Percentiles rank a stretch among this genome's conserved stretches.
These are phyloP conservation scores for Prunus davidiana DNA, from an alignment of 306 rosid species.

Conservation along the genomic window DNA sequence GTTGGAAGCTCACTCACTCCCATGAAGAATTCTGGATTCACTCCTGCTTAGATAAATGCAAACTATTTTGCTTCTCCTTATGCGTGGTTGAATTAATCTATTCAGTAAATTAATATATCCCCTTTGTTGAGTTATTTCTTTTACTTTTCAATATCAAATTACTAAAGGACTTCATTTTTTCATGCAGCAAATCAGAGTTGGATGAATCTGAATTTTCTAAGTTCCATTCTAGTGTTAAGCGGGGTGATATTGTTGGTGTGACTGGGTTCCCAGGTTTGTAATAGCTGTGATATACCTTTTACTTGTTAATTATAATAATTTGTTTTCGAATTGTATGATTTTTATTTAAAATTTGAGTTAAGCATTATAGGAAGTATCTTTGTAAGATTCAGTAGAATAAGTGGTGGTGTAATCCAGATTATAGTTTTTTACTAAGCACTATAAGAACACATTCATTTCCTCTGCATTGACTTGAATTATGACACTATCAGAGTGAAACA, in stretches of 20 bases:
- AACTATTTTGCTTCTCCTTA: neutral
- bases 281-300: neutral
- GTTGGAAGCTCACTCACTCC: neutral
- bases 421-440: no score
- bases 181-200: conserved; percentile 61
- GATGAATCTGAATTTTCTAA: conserved; percentile 62
- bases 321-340: neutral
- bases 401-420: no score
- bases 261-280: conserved; percentile 81
- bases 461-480: no score
- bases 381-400: no score
- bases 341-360: neutral
- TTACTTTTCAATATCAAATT: neutral
- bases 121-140: neutral
- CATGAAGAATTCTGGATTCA: neutral
- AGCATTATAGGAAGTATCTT: neutral
- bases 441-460: no score
- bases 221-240: conserved; percentile 75
- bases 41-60: neutral
- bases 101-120: neutral
- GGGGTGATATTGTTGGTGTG: conserved; percentile 82
- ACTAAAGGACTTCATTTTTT: conserved; percentile 21
- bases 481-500: no score
- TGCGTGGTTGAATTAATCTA: neutral
- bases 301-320: neutral